phyloP scores from a whole-genome alignment of 352 stramenopile species.

The Pythium apleroticum region DNA sequence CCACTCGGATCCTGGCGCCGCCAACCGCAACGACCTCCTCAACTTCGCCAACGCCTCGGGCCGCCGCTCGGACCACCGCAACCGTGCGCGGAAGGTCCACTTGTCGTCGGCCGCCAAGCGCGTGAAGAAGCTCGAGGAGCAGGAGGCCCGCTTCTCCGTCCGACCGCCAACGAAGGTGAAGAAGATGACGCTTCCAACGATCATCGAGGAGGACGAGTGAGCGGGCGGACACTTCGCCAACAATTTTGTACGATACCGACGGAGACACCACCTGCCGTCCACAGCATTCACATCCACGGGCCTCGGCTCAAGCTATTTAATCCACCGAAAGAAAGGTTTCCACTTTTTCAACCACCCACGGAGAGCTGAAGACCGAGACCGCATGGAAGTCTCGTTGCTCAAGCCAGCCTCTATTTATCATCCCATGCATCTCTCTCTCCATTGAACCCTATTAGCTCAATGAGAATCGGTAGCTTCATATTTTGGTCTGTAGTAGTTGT shows the following conservation, averaged over 20 bases:
- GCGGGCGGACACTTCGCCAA: no score
- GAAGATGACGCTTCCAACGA: slow-evolving; percentile 37
- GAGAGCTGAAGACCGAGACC: slow-evolving; percentile 1
- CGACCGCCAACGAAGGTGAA: slow-evolving; percentile 32
- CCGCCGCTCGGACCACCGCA: slow-evolving; percentile 49
- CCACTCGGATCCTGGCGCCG: slow-evolving; percentile 73
- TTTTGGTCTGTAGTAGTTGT: neutral
- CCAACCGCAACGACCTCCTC: slow-evolving; percentile 63
- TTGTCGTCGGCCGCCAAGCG: slow-evolving; percentile 81
- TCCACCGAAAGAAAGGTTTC: slow-evolving; percentile 10
- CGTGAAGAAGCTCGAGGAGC: slow-evolving; percentile 80
- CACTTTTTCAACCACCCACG: neutral
- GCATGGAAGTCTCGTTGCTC: slow-evolving; percentile 1
- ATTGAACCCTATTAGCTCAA: neutral
- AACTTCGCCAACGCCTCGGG: slow-evolving; percentile 51
- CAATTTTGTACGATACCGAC: slow-evolving; percentile 7
- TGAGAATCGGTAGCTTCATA: slow-evolving; percentile 5
- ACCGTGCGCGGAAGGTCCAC: slow-evolving; percentile 58
- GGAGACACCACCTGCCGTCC: neutral
- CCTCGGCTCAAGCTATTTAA: slow-evolving; percentile 10
- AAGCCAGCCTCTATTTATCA: neutral
- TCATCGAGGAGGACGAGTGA: slow-evolving; percentile 35
- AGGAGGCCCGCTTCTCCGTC: slow-evolving; percentile 66
- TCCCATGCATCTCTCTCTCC: neutral
- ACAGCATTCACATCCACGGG: neutral